Percentiles rank a stretch among this genome's conserved stretches.
These are phyloP conservation scores for Xanthoparmelia taractica DNA, from an alignment of 495 filamentous ascomycete species.

Conservation along the genomic window DNA sequence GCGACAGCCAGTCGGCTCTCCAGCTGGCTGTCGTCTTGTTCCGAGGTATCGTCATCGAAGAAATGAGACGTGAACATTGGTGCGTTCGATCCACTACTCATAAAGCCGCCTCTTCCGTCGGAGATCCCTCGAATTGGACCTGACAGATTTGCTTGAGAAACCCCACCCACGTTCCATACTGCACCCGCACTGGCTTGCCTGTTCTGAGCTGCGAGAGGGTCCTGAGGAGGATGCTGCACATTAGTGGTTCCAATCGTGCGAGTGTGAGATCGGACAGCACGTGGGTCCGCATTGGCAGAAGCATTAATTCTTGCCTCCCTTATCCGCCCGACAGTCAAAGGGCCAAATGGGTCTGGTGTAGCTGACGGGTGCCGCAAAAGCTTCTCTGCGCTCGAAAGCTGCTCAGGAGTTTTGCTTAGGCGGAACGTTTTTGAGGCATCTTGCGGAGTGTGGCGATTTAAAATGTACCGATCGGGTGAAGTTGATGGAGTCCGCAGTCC, in stretches of 20 bases:
- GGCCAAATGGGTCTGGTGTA: slow-evolving; percentile 61
- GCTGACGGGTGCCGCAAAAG: slow-evolving; percentile 49
- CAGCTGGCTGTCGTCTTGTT: slow-evolving; percentile 58
- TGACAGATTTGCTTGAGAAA: slow-evolving; percentile 43
- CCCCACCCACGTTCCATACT: slow-evolving; percentile 76
- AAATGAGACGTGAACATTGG: slow-evolving; percentile 67
- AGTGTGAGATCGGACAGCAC: slow-evolving; percentile 1
- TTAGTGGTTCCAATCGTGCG: slow-evolving; percentile 18
- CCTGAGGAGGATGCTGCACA: slow-evolving; percentile 15
- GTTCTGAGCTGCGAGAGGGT: slow-evolving; percentile 14
- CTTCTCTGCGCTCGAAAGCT: slow-evolving; percentile 54
- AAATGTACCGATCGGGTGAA: slow-evolving; percentile 64
- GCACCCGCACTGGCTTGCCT: slow-evolving; percentile 55
- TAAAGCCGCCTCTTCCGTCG: slow-evolving; percentile 53
- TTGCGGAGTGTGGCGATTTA: slow-evolving; percentile 42
- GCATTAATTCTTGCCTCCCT: slow-evolving; percentile 9
- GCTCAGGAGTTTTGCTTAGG: slow-evolving; percentile 53
- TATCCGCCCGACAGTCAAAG: slow-evolving; percentile 21
- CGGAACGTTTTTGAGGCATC: slow-evolving; percentile 50
- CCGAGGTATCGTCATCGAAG: slow-evolving; percentile 43
- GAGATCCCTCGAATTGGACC: slow-evolving; percentile 41
- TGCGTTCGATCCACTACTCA: slow-evolving; percentile 66
- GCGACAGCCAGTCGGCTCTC: slow-evolving; percentile 74
- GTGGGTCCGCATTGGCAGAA: background rate
- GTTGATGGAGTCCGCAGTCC: slow-evolving; percentile 11